Conservation (phyloP, 352 stramenopile species). For the Globisporangium iwayamae region DNA sequence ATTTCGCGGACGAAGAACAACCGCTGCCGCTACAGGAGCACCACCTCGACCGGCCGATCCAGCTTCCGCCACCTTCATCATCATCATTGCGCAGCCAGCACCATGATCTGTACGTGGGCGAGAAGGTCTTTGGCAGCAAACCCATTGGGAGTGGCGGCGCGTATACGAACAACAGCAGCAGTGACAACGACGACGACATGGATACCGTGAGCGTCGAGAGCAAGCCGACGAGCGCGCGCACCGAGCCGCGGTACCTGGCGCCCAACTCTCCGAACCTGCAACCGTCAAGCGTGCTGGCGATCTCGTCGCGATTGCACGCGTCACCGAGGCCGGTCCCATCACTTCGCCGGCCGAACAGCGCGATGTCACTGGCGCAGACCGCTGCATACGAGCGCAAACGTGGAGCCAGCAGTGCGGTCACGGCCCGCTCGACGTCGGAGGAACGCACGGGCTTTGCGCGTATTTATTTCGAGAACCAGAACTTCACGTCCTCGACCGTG, state of each 20-base stretch:
- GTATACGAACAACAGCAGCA: slow-evolving; percentile 17
- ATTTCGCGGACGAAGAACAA: slow-evolving; percentile 1
- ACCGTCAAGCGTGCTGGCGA: slow-evolving; percentile 17
- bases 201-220: slow-evolving; percentile 14
- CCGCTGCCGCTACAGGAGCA: slow-evolving; percentile 17
- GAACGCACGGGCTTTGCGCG: slow-evolving; percentile 69
- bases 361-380: not conserved
- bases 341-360: slow-evolving; percentile 11
- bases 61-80: not conserved
- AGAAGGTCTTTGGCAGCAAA: not conserved
- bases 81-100: slow-evolving; percentile 3
- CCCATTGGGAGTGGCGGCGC: not conserved
- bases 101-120: not conserved
- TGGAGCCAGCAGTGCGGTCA: slow-evolving; percentile 1
- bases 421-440: slow-evolving; percentile 23
- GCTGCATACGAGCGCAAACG: slow-evolving; percentile 19
- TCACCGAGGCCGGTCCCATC: not conserved
- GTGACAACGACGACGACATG: slow-evolving; percentile 15
- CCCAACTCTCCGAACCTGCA: slow-evolving; percentile 15
- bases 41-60: slow-evolving; percentile 14
- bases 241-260: slow-evolving; percentile 2
- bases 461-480: slow-evolving; percentile 85
- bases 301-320: slow-evolving; percentile 12
- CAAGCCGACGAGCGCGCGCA: slow-evolving; percentile 9
- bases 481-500: slow-evolving; percentile 78